These are phyloP conservation scores for Phalaenopsis aphrodite DNA, from an alignment of 106 monocot species.

Conservation along the genomic window DNA sequence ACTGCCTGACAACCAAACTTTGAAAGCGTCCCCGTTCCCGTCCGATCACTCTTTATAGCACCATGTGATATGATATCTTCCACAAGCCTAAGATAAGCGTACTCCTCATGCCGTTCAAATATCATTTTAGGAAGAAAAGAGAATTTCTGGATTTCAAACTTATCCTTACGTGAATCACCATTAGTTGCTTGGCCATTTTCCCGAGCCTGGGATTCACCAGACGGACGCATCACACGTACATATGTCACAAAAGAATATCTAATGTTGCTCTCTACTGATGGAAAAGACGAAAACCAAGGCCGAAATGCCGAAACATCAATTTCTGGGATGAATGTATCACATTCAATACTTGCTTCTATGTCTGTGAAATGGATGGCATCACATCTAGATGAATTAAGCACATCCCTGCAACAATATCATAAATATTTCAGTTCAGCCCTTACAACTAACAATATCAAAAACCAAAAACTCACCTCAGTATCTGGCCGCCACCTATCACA, in stretches of 20 bases:
- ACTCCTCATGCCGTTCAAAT: slow-evolving; percentile 74
- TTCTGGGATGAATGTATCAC: slow-evolving; percentile 84
- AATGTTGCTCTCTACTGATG: slow-evolving; percentile 54
- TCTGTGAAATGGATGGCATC: slow-evolving; percentile 94
- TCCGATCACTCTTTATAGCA: slow-evolving; percentile 71
- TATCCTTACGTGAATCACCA: slow-evolving; percentile 16
- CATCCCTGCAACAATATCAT: slow-evolving; percentile 47
- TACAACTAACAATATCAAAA: slow-evolving; percentile 5
- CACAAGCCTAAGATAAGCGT: slow-evolving; percentile 69
- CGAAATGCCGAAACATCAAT: slow-evolving; percentile 62
- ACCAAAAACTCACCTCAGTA: slow-evolving; percentile 53
- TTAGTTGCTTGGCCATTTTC: slow-evolving; percentile 27
- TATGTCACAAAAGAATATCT: slow-evolving; percentile 77
- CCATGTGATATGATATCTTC: slow-evolving; percentile 71
- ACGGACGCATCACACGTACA: slow-evolving; percentile 53
- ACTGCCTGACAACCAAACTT: slow-evolving; percentile 94
- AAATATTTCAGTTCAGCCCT: background rate
- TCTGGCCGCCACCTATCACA: slow-evolving; percentile 88
- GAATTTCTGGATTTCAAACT: slow-evolving; percentile 66
- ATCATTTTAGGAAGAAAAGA: slow-evolving; percentile 79
- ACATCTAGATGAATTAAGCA: slow-evolving; percentile 72
- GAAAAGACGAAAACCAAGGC: slow-evolving; percentile 88
- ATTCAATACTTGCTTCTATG: slow-evolving; percentile 63
- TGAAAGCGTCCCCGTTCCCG: slow-evolving; percentile 82
- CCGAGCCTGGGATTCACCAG: slow-evolving; percentile 12